Evolutionary conservation across 1,284 basidiomycete species (phyloP), one percentile per base, ranked within the genome.

Genomic region (Melanopsichium pennsylvanicum): DNA sequence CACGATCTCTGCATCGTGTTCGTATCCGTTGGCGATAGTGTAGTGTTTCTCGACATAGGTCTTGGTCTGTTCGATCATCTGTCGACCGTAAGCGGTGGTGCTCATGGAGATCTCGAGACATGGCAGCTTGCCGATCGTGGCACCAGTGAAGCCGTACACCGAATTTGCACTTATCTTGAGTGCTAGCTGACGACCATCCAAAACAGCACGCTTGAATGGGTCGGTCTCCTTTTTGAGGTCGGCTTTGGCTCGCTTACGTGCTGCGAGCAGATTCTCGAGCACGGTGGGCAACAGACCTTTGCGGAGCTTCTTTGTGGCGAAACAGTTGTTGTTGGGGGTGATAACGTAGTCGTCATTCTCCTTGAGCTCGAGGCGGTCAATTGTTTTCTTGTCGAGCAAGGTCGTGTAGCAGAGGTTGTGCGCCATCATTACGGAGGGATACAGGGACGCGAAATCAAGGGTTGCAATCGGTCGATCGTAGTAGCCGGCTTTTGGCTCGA

Each of bases 331-430:
- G 70, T 81, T 81, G 23, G 79, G 79, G 18, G 79, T 81, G 27
- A 74, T 42, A 18, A 78, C 74, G 35, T 80, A 81, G 63, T 81
- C 78, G 12, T 72, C 52, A 38, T 70, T 71, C 50, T 78, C 55
- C 35, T 73, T 69, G 23, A 81, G 70, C 10, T 63, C 43, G 25
- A 81, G 70, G 2, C 76, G 67, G 13, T 81, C 76, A 56, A 80
- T 78, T 12, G 73, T 80, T 39, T 72, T 64, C 62, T 75, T 73
- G 62, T 75, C 73, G 32, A 81, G 59, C 22, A 81, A 55, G 12
- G 79, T 81, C 5, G 79, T 81, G 59, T 81, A 81, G 69, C 79
- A 81, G 19, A 81, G 64, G 46, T 81, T 81, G 64, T 81, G 79
- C 15, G 77, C 79, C 79, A 80, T 80, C 79, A 81, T 81, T 49